Percentiles rank a stretch among this genome's conserved stretches.
phyloP scores from a whole-genome alignment of 306 rosid genomes.

The Oxytropis ochrocephala region DNA sequence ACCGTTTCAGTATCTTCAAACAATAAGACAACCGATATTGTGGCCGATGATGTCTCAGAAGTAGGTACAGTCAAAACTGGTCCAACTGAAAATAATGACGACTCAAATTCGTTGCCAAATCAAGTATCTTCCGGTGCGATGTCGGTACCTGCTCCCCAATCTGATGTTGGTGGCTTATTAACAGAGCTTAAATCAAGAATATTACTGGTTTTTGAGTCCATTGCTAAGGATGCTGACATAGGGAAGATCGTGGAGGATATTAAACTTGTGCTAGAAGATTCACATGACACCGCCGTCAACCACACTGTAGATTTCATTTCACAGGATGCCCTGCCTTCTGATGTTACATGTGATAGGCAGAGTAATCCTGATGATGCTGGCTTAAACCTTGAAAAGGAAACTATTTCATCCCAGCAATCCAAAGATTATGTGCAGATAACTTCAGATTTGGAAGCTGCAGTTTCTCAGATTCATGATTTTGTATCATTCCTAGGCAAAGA shows the following conservation, averaged over 20 bases:
- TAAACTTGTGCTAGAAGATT: conserved; percentile 60
- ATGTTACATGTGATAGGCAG: conserved; percentile 50
- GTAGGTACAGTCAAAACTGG: conserved; percentile 23
- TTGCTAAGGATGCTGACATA: conserved; percentile 58
- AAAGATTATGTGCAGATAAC: conserved; percentile 37
- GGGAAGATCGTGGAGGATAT: conserved; percentile 71
- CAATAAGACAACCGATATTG: conserved; percentile 35
- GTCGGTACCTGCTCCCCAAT: conserved; percentile 21
- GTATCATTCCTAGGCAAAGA: conserved; percentile 66
- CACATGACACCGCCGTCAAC: conserved; percentile 39
- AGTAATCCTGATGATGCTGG: conserved; percentile 67
- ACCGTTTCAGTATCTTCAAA: conserved; percentile 34
- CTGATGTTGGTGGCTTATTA: conserved; percentile 36
- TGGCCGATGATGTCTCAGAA: conserved; percentile 30
- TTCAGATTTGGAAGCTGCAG: conserved; percentile 66
- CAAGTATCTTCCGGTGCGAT: conserved; percentile 29
- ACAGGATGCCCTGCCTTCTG: conserved; percentile 42
- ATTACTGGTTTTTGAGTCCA: conserved; percentile 54
- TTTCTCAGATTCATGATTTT: conserved; percentile 74
- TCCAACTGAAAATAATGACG: conserved; percentile 31
- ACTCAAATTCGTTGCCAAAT: conserved; percentile 30
- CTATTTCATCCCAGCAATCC: conserved; percentile 35
- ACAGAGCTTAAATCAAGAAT: conserved; percentile 71
- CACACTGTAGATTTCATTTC: conserved; percentile 37
- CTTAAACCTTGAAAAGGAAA: conserved; percentile 44